These are phyloP conservation scores for Xylariaceae sp. DNA, from an alignment of 2,329 filamentous ascomycete genomes.

Conservation along the genomic window DNA sequence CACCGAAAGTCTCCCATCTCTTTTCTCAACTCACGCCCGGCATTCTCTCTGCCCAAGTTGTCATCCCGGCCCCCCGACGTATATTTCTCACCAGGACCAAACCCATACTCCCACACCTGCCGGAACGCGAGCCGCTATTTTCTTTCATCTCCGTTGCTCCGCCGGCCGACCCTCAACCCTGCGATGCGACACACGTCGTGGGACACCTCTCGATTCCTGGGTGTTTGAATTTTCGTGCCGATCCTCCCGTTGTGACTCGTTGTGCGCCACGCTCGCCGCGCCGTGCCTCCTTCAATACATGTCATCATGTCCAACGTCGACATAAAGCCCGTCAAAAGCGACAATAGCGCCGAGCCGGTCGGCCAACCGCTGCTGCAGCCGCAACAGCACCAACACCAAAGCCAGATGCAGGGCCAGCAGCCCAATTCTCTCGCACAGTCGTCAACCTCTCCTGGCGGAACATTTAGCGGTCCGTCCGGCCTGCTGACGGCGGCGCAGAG, in stretches of 20 bases:
- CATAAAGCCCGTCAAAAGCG: constrained; percentile 6
- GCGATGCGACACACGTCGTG: constrained; percentile 15
- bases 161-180: constrained; percentile 1
- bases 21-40: not conserved
- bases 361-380: constrained; percentile 14
- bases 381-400: constrained; percentile 1
- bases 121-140: constrained; percentile 2
- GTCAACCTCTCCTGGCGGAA: constrained; percentile 11
- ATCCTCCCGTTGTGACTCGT: constrained; percentile 8
- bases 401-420: constrained; percentile 5
- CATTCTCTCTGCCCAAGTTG: not conserved
- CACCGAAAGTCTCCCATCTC: not conserved
- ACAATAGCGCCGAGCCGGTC: constrained; percentile 4
- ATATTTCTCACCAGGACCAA: not conserved
- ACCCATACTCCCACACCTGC: not conserved
- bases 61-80: constrained; percentile 1
- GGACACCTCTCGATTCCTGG: constrained; percentile 1
- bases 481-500: constrained; percentile 20
- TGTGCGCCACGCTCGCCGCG: constrained; percentile 1
- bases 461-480: constrained; percentile 6
- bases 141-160: not conserved
- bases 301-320: constrained; percentile 23
- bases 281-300: not conserved
- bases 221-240: constrained; percentile 3
- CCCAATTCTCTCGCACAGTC: constrained; percentile 18